These are phyloP conservation scores for Phytophthora crassamura DNA, from an alignment of 352 stramenopile species.

Conservation along the genomic window DNA sequence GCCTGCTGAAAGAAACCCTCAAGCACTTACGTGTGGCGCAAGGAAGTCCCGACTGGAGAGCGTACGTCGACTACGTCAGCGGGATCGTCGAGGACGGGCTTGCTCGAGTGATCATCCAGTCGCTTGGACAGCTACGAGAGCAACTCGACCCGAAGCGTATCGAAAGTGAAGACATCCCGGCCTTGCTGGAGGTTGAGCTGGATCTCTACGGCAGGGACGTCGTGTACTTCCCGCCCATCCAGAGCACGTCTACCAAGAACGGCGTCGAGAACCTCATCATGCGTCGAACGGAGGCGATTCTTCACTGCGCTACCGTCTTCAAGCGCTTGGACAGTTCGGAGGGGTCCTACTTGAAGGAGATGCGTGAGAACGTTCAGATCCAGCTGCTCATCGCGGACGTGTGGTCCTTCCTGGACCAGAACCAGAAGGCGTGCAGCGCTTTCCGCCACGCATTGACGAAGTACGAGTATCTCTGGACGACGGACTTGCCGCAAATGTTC, in stretches of 20 bases:
- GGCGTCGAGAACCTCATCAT: constrained; percentile 73
- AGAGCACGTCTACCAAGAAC: constrained; percentile 48
- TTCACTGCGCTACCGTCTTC: constrained; percentile 71
- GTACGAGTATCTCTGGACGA: constrained; percentile 94
- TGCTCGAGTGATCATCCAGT: constrained; percentile 73
- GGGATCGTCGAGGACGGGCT: constrained; percentile 90
- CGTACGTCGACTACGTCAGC: constrained; percentile 93
- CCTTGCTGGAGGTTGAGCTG: constrained; percentile 92
- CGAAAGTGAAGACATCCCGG: constrained; percentile 82
- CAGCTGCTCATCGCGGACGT: constrained; percentile 82
- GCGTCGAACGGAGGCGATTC: constrained; percentile 71
- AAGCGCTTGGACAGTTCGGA: constrained; percentile 89
- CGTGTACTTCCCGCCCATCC: constrained; percentile 80
- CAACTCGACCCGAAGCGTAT: constrained; percentile 88
- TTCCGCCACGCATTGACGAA: constrained; percentile 82
- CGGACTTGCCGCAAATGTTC: constrained; percentile 91
- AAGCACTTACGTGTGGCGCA: constrained; percentile 89
- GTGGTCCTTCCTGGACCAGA: constrained; percentile 81
- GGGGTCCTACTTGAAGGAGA: constrained; percentile 90
- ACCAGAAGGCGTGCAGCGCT: constrained; percentile 66
- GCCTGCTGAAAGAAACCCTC: constrained; percentile 91
- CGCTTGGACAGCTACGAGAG: constrained; percentile 72
- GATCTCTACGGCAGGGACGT: constrained; percentile 89
- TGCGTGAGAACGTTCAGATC: constrained; percentile 86
- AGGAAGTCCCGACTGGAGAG: constrained; percentile 92